phyloP scores from a whole-genome alignment of 2,329 filamentous ascomycete species.

The Fusarium hainanense region DNA sequence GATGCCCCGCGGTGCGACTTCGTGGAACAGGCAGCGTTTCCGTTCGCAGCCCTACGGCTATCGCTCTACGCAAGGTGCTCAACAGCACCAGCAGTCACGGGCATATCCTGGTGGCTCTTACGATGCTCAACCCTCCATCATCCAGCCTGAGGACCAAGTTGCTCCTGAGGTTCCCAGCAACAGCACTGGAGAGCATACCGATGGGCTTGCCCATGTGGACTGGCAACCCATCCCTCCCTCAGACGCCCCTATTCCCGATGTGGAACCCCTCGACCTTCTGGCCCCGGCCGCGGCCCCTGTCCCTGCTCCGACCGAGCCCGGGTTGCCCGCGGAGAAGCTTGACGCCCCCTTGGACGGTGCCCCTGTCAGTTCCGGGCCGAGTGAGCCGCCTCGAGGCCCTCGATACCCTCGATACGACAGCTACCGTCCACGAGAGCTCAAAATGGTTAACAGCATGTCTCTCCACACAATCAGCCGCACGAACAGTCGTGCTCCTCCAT shows the following conservation, averaged over 20 bases:
- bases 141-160: not conserved
- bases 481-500: not conserved
- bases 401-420: not conserved
- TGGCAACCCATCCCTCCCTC: no score
- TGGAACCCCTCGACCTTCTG: no score
- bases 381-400: not conserved
- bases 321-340: no score
- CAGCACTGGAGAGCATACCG: not conserved
- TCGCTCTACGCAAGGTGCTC: no score
- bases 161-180: not conserved
- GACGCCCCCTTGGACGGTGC: no score
- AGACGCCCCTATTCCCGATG: no score
- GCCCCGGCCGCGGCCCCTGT: no score
- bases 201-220: not conserved
- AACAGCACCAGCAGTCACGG: no score
- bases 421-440: not conserved
- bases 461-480: not conserved
- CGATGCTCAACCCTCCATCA: not conserved
- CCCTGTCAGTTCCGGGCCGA: not conserved
- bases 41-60: not conserved
- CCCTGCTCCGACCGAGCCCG: no score
- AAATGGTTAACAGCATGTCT: slow-evolving; percentile 13
- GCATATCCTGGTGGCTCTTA: no score
- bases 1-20: not conserved
- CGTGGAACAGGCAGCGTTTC: not conserved